Percentiles rank a stretch among this genome's conserved stretches.
phyloP scores from a whole-genome alignment of 352 stramenopile species.

The Hyaloperonospora brassicae region DNA sequence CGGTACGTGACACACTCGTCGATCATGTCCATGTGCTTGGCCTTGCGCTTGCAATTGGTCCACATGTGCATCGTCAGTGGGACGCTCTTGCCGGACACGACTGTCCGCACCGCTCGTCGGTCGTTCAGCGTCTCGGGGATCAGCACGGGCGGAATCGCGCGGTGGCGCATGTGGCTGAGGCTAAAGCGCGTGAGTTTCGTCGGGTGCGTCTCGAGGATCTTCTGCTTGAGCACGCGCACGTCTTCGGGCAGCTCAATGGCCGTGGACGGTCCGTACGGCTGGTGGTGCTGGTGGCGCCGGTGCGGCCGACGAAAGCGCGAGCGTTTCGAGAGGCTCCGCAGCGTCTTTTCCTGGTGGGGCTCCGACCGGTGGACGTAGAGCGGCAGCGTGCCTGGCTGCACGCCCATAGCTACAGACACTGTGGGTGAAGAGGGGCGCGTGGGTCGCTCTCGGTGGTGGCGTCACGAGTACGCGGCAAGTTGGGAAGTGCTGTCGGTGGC shows the following conservation, averaged over 20 bases:
- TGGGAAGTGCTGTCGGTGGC: too few relatives aligned
- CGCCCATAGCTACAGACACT: too few relatives aligned
- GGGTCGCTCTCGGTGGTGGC: too few relatives aligned
- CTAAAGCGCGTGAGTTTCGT: slow-evolving; percentile 44
- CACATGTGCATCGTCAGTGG: slow-evolving; percentile 45
- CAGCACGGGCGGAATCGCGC: slow-evolving; percentile 38
- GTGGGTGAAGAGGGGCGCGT: too few relatives aligned
- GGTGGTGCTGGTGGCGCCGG: too few relatives aligned
- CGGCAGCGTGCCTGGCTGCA: too few relatives aligned
- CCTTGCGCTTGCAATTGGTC: slow-evolving; percentile 33
- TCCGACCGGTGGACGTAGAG: too few relatives aligned
- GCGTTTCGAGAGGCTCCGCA: too few relatives aligned
- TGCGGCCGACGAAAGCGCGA: too few relatives aligned
- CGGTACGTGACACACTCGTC: slow-evolving; percentile 40
- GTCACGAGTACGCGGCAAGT: too few relatives aligned
- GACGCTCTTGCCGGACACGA: slow-evolving; percentile 41
- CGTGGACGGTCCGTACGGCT: background rate
- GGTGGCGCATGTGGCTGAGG: slow-evolving; percentile 39
- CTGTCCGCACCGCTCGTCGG: slow-evolving; percentile 24
- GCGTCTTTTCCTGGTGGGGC: too few relatives aligned
- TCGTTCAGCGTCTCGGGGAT: slow-evolving; percentile 37
- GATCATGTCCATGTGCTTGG: slow-evolving; percentile 40
- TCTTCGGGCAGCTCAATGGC: slow-evolving; percentile 29
- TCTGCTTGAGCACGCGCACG: slow-evolving; percentile 37
- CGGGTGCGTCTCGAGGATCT: slow-evolving; percentile 38